Base-by-base conservation (phyloP, 2,329 filamentous ascomycete species). In the Penicillium crustosum region DNA sequence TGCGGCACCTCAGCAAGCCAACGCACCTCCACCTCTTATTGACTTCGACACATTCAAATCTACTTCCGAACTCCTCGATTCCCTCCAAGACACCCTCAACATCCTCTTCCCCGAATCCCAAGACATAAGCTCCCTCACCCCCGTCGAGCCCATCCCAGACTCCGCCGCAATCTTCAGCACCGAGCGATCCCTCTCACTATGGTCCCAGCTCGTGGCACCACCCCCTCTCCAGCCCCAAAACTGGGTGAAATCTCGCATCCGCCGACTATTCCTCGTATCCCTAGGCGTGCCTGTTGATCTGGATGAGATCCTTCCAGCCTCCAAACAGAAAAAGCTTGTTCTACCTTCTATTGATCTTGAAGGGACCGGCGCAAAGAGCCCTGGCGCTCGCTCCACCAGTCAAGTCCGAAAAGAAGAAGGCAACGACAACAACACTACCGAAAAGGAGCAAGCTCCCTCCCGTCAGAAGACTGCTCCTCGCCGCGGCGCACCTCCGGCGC, bases 271-370 rank as follows among this genome's bases (percentile, higher is more conserved):
- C 73, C 86, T 99, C 42, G 93, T 99, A 53, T 97, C 93, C 1
- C 85, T 99, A 0, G 94, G 94, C 19, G 94, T 99, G 0, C 94
- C 94, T 1, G 91, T 99, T 44, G 94, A 99, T 69, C 83, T 99
- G 0, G 94, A 99, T 75, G 94, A 99, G 78, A 97, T 99, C 55
- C 84, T 99, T 8, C 94, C 94, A 0, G 93, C 93, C 0, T 96
- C 91, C 13, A 97, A 97, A 76, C 94, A 99, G 74, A 97, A 97
- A 83, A 97, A 97, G 73, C 87, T 99, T 19, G 84, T 99, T 5
- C 83, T 99, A 1, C 94, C 94, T 0, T 96, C 93, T 6, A 87
- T 94, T 64, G 72, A 82, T 77, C 49, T 82, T 75, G 60, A 81
- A 73, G 52, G 77, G 72, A 61, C 88, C 79, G 27, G 82, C 79